These are phyloP conservation scores for Platismatia glauca DNA, from an alignment of 495 filamentous ascomycete genomes.

Conservation along the genomic window DNA sequence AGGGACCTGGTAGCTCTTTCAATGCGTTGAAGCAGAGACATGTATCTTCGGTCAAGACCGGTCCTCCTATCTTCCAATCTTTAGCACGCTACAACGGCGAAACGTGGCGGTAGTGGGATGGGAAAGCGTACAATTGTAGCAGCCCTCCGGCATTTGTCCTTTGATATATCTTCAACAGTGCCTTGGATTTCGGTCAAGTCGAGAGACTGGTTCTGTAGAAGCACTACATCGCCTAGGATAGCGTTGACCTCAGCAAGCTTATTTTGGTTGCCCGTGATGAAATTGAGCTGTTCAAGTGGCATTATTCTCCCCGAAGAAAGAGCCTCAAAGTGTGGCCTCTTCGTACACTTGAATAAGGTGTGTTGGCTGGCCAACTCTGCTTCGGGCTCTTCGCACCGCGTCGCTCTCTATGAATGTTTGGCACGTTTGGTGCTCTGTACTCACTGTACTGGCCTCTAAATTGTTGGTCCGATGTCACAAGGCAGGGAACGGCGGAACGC, in stretches of 20 bases:
- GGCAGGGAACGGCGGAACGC: too few relatives aligned
- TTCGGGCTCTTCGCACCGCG: background rate
- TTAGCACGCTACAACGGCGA: background rate
- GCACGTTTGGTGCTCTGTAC: too few relatives aligned
- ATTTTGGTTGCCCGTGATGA: slow-evolving; percentile 93
- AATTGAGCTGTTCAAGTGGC: slow-evolving; percentile 53
- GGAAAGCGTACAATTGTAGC: slow-evolving; percentile 47
- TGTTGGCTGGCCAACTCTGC: background rate
- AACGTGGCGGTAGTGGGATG: background rate
- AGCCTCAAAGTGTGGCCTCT: background rate
- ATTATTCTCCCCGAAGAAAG: slow-evolving; percentile 5
- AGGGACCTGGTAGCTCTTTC: slow-evolving; percentile 85
- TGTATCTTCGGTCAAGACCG: slow-evolving; percentile 93
- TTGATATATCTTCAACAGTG: slow-evolving; percentile 79
- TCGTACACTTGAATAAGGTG: background rate
- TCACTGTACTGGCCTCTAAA: background rate
- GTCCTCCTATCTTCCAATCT: slow-evolving; percentile 56
- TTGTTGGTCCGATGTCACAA: background rate
- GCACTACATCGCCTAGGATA: slow-evolving; percentile 62
- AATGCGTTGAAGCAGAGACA: slow-evolving; percentile 86
- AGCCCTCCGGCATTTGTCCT: slow-evolving; percentile 76
- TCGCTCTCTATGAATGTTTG: background rate
- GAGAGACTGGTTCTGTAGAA: slow-evolving; percentile 61
- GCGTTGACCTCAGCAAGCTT: slow-evolving; percentile 82
- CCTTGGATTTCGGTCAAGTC: slow-evolving; percentile 89